These are phyloP conservation scores for Penicillium concentricum DNA, from an alignment of 2,329 filamentous ascomycete species.

Conservation along the genomic window DNA sequence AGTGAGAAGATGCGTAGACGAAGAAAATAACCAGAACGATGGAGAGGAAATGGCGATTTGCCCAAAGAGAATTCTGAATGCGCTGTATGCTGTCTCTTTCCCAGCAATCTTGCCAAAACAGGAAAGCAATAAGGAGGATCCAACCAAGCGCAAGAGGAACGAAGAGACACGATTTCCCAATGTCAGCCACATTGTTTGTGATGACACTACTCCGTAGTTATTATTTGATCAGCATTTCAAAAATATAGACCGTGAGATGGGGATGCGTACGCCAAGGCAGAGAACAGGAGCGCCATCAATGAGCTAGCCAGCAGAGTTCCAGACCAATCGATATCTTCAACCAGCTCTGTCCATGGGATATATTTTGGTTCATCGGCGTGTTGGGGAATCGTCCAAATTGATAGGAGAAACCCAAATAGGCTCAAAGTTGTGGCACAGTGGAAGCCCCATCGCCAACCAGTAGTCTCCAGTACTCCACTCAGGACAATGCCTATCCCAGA, in stretches of 20 bases:
- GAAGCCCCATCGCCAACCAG: conserved; percentile 52
- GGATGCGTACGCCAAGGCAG: conserved; percentile 15
- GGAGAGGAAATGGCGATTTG: neutral
- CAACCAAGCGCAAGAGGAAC: conserved; percentile 6
- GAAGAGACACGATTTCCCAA: conserved; percentile 2
- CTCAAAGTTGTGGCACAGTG: conserved; percentile 15
- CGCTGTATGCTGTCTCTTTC: neutral
- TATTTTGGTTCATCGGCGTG: neutral
- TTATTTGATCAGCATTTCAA: neutral
- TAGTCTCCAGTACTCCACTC: conserved; percentile 49
- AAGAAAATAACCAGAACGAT: conserved; percentile 5
- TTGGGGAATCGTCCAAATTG: conserved; percentile 9
- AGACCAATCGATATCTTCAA: conserved; percentile 15
- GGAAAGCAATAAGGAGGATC: conserved; percentile 1
- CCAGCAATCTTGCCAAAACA: conserved; percentile 8
- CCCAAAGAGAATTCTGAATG: conserved; percentile 6
- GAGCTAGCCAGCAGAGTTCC: conserved; percentile 11
- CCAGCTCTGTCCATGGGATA: neutral
- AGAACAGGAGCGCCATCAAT: conserved; percentile 10
- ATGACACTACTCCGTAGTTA: conserved; percentile 1
- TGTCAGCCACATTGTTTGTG: conserved; percentile 3
- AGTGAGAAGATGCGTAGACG: neutral
- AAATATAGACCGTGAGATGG: neutral
- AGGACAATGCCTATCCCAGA: conserved; percentile 51
- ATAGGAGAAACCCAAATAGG: neutral